Base-by-base conservation (phyloP, 345 rosid species). In the Linum trigynum region DNA sequence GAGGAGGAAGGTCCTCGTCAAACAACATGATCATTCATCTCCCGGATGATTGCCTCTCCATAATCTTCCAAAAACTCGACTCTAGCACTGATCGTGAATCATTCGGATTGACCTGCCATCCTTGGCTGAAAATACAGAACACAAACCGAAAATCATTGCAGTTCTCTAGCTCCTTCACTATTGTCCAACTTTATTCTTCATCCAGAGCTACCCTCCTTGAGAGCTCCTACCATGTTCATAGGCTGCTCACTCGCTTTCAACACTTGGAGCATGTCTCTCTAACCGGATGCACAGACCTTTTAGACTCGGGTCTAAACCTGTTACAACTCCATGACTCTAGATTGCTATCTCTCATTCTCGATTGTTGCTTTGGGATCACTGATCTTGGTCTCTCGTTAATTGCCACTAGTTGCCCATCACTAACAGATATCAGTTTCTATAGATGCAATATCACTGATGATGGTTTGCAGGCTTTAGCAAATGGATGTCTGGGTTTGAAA, bases 11-110 rank as follows among this genome's bases (percentile, higher is more conserved):
- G n/a, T n/a, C n/a, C n/a, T n/a, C n/a, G n/a, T n/a, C n/a, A n/a
- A n/a, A n/a, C n/a, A n/a, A n/a, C n/a, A n/a, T n/a, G n/a, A 74
- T 86, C 69, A 72, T 74, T 69, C 76, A 79, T 69, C 83, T 90
- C 39, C 85, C 89, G 37, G 87, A 85, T 81, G 98, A 90, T 79
- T 90, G 87, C 58, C 85, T 90, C 57, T 69, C 79, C 71, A 78
- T 68, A 63, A 85, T 86, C 77, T 86, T 85, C 74, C 72, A 75
- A 68, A 38, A 69, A 57, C 85, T 90, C 66, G 75, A 71, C 64
- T 69, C 74, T 65, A 62, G 72, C 14, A 64, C 77, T 8, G 90
- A 86, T 65, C 83, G 73, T 38, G 89, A 83, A 61, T 90, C 96
- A 16, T 92, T 90, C 67, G 91, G 96, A 48, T 71, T 86, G 55